A percentile compares a stretch with the other conserved stretches of the same genome.
phyloP scores from a whole-genome alignment of 257 asterid genomes.

The Fraxinus quadrangulata region DNA sequence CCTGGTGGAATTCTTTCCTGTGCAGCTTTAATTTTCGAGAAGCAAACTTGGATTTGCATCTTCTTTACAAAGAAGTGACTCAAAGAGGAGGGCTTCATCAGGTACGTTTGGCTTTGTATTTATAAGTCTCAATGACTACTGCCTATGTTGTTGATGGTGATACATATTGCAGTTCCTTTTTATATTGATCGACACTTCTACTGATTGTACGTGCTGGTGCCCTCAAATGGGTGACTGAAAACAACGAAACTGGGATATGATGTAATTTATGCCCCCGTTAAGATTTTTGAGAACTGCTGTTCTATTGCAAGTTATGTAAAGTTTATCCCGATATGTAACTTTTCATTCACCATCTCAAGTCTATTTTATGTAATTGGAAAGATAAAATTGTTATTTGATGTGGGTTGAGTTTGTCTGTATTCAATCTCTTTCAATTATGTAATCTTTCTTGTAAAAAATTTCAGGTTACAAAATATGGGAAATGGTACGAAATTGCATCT shows the following conservation, averaged over 20 bases:
- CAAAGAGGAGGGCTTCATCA: slow-evolving; percentile 63
- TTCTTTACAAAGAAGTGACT: slow-evolving; percentile 59
- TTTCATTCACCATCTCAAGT: not conserved
- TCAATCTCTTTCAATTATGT: not conserved
- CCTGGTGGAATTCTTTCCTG: not conserved
- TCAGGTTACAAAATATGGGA: slow-evolving; percentile 62
- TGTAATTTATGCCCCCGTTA: not conserved
- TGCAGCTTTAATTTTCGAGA: slow-evolving; percentile 67
- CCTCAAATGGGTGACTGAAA: not conserved
- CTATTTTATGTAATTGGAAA: not conserved
- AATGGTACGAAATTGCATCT: slow-evolving; percentile 70
- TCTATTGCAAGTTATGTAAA: not conserved
- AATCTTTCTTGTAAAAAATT: not conserved
- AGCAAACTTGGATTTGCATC: slow-evolving; percentile 57
- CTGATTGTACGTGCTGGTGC: not conserved
- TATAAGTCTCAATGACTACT: not conserved
- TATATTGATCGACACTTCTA: not conserved
- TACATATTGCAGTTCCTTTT: not conserved
- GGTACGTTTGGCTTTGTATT: slow-evolving; percentile 34
- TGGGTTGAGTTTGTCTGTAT: not conserved
- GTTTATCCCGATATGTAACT: not conserved
- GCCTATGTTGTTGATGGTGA: not conserved
- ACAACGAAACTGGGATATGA: not conserved
- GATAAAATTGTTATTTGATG: not conserved
- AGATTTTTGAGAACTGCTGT: not conserved